Evolutionary conservation across 495 filamentous ascomycete genomes (phyloP).

Genomic region (Entonaema liquescens): DNA sequence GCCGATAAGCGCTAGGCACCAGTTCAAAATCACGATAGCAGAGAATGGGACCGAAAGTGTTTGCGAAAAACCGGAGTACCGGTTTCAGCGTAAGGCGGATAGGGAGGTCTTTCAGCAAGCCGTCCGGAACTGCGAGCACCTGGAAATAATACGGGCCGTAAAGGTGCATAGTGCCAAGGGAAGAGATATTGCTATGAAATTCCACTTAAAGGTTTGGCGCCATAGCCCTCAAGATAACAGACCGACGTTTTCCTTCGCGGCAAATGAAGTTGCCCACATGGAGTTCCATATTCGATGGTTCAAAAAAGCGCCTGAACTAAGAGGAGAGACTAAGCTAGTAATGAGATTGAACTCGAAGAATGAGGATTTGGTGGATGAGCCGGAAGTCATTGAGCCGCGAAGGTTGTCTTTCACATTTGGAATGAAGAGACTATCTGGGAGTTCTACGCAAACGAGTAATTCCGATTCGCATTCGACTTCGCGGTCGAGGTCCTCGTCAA

Average conservation of each 20-base stretch:
- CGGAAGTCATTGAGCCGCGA: not conserved
- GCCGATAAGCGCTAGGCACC: constrained; percentile 22
- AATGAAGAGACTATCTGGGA: constrained; percentile 11
- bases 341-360: constrained; percentile 26
- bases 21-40: constrained; percentile 19
- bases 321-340: constrained; percentile 28
- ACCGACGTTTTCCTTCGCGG: constrained; percentile 39
- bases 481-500: constrained; percentile 11
- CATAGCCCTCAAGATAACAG: constrained; percentile 19
- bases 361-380: constrained; percentile 6
- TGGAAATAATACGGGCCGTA: constrained; percentile 25
- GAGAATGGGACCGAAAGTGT: constrained; percentile 1
- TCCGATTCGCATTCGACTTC: constrained; percentile 5
- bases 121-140: constrained; percentile 15
- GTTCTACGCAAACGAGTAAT: not conserved
- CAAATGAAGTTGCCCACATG: constrained; percentile 16
- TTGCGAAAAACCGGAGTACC: constrained; percentile 15
- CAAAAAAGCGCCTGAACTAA: constrained; percentile 29
- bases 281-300: constrained; percentile 42
- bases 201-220: constrained; percentile 38
- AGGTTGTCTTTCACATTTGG: constrained; percentile 15
- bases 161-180: constrained; percentile 23
- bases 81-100: constrained; percentile 28
- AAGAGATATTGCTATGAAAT: constrained; percentile 20
- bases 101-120: constrained; percentile 29